Base-by-base conservation (phyloP, 2,329 filamentous ascomycete genomes). In the Trichoderma guizhouense region DNA sequence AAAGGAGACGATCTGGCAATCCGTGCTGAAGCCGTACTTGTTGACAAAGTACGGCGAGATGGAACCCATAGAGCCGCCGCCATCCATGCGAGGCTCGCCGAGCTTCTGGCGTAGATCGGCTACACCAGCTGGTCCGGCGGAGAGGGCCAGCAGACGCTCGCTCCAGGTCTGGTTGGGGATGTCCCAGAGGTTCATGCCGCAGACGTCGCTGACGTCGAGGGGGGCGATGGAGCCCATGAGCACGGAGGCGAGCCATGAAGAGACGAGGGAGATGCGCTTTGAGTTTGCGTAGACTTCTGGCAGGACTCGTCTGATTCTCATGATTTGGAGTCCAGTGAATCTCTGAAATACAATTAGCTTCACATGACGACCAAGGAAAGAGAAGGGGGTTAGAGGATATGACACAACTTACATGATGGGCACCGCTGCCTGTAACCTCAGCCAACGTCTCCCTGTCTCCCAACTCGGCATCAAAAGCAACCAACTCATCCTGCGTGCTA, bases 161-260 rank as follows among this genome's bases (percentile, higher is more conserved):
- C 92, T 90, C 90, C 94, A 98, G 24, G 82, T 80, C 75, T 92
- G 90, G 24, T 87, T 85, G 74, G 90, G 85, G 75, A 98, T 94
- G 78, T 98, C 94, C 94, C 94, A 98, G 7, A 99, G 86, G 80
- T 98, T 97, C 92, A 97, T 97, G 69, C 96, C 96, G 78, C 94
- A 97, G 28, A 95, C 95, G 82, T 99, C 96, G 78, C 92, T 92
- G 76, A 97, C 95, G 80, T 99, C 96, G 76, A 98, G 91, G 0
- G 95, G 94, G 0, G 96, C 95, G 74, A 98, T 87, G 74, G 86
- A 84, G 70, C 96, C 96, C 15, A 98, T 87, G 80, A 99, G 92
- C 18, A 98, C 82, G 0, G 95, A 98, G 3, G 95, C 95, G 66
- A 98, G 87, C 85, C 97, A 99, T 0, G 95, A 98, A 0, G 95